These are phyloP conservation scores for Penicillium taxi DNA, from an alignment of 495 filamentous ascomycete genomes.

Conservation along the genomic window DNA sequence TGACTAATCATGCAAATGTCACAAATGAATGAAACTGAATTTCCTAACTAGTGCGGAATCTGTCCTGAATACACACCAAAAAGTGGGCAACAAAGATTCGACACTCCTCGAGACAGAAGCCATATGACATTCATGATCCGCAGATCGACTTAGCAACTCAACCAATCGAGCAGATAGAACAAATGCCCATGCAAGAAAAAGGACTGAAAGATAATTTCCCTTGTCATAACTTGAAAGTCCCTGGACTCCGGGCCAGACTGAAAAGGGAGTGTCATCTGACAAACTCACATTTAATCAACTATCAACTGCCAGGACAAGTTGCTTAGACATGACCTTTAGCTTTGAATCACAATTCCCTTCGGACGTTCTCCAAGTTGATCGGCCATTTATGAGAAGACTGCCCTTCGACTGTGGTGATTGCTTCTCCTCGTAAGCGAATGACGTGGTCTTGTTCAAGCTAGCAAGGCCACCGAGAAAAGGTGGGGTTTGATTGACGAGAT, in stretches of 20 bases:
- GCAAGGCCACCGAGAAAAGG: constrained; percentile 16
- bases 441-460: constrained; percentile 5
- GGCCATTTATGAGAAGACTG: constrained; percentile 12
- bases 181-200: constrained; percentile 25
- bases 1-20: no score
- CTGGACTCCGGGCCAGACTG: constrained; percentile 17
- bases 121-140: constrained; percentile 14
- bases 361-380: constrained; percentile 21
- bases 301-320: constrained; percentile 11
- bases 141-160: constrained; percentile 17
- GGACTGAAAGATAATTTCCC: constrained; percentile 16
- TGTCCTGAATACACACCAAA: no score
- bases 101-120: no score
- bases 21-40: no score
- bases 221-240: constrained; percentile 15
- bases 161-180: constrained; percentile 22
- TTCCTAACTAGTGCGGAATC: no score
- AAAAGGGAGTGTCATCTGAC: constrained; percentile 14
- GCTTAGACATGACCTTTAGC: constrained; percentile 12
- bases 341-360: constrained; percentile 10
- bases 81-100: no score
- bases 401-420: no score
- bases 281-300: constrained; percentile 10
- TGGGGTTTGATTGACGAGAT: constrained; percentile 12
- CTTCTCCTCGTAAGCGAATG: constrained; percentile 17